Conservation (phyloP, 2,329 filamentous ascomycete species). For the Cercospora sp. region DNA sequence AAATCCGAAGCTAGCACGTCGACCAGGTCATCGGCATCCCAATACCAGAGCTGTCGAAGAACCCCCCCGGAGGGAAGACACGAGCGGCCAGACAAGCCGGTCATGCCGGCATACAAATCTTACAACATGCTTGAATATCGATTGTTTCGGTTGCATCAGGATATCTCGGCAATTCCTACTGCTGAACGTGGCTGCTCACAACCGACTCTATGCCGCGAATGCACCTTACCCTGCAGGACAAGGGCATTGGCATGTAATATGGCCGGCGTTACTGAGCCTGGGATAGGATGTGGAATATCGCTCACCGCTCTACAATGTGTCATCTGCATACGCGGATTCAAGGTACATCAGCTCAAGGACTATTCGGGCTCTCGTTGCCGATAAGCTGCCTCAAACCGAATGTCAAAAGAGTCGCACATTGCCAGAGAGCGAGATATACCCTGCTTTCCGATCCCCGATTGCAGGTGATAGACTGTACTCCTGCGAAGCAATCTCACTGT, state of each 20-base stretch:
- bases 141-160: not conserved
- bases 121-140: not conserved
- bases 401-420: no score
- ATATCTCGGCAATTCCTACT: not conserved
- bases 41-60: not conserved
- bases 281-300: not conserved
- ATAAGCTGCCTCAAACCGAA: no score
- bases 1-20: not conserved
- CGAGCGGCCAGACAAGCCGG: not conserved
- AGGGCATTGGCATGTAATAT: not conserved
- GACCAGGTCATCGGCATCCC: not conserved
- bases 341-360: no score
- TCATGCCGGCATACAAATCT: not conserved
- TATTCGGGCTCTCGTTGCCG: no score
- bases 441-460: no score
- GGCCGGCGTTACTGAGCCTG: not conserved
- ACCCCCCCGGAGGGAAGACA: not conserved
- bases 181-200: not conserved
- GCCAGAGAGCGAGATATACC: no score
- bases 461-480: no score
- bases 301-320: not conserved
- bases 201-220: not conserved
- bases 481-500: no score
- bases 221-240: not conserved
- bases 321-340: no score